Percentiles rank a stretch among this genome's conserved stretches.
Conservation (phyloP, 208 protist genomes). For the Acanthamoeba culbertsoni region DNA sequence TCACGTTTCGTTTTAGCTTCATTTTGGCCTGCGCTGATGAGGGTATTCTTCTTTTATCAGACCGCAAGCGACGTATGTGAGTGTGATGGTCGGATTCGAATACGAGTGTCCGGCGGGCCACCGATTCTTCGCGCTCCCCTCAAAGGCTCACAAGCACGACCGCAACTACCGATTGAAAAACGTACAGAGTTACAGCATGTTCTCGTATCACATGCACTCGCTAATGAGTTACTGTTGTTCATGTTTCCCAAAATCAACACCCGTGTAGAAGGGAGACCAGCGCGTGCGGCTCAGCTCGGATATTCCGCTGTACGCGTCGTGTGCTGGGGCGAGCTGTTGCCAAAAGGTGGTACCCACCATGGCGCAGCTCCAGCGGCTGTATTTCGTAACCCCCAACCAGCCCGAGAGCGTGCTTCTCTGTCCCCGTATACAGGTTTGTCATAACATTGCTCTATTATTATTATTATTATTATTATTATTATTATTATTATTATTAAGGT, state of each 20-base stretch:
- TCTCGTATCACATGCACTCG: background rate
- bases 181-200: too few species aligned
- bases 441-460: too few species aligned
- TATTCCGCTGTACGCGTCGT: background rate
- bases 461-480: too few species aligned
- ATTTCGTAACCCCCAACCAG: background rate
- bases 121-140: background rate
- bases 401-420: background rate
- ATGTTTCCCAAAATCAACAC: background rate
- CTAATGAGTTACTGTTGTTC: background rate
- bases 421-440: background rate
- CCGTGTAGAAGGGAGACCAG: background rate
- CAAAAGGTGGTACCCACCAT: background rate
- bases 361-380: background rate
- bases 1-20: background rate
- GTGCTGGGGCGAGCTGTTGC: background rate
- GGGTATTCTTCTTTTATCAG: background rate
- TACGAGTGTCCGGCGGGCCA: background rate
- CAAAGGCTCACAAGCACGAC: background rate
- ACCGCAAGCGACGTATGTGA: background rate
- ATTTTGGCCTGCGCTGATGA: background rate
- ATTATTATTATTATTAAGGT: too few species aligned
- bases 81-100: background rate
- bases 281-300: background rate
- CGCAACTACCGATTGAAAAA: constrained; percentile 5